Base-by-base conservation (phyloP, 768 basidiomycete genomes). In the Amanita brunnescens region DNA sequence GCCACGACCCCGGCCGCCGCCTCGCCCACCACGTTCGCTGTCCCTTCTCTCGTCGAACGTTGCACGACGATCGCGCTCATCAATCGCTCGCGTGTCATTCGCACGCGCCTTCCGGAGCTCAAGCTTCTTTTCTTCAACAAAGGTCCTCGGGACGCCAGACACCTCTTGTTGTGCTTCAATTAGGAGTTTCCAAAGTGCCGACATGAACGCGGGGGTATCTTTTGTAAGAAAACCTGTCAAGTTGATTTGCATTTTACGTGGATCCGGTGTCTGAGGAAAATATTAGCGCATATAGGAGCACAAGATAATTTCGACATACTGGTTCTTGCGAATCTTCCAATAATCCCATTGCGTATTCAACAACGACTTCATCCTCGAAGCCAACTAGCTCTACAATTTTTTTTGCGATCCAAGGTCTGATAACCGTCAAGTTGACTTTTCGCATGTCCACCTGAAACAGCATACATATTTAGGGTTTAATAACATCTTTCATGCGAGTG, bases 351-450 rank as follows among this genome's bases (percentile, higher is more conserved):
- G 92, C 91, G 62, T 96, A 98, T 62, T 97, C 95, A 24, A 97
- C 83, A 37, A 98, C 85, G 38, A 99, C 85, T 64, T 99, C 96
- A 66, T 99, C 96, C 61, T 99, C 96, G 33, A 98, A 82, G 2
- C 94, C 91, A 38, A 93, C 81, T 18, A 96, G 77, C 52, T 93
- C 89, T 2, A 87, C 79, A 51, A 96, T 85, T 67, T 90, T 88
- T 75, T 91, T 92, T 12, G 90, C 87, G 54, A 97, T 84, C 96
- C 96, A 99, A 2, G 92, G 91, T 53, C 89, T 76, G 62, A 99
- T 88, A 58, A 98, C 92, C 14, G 78, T 73, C 54, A 97, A 60
- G 65, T 97, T 96, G 54, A 98, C 92, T 75, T 97, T 94, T 32
- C 90, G 81, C 80, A 94, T 87, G 64, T 97, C 94, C 40, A 96